phyloP scores from a whole-genome alignment of 2,329 filamentous ascomycete species.

The Pseudocercospora cruenta region DNA sequence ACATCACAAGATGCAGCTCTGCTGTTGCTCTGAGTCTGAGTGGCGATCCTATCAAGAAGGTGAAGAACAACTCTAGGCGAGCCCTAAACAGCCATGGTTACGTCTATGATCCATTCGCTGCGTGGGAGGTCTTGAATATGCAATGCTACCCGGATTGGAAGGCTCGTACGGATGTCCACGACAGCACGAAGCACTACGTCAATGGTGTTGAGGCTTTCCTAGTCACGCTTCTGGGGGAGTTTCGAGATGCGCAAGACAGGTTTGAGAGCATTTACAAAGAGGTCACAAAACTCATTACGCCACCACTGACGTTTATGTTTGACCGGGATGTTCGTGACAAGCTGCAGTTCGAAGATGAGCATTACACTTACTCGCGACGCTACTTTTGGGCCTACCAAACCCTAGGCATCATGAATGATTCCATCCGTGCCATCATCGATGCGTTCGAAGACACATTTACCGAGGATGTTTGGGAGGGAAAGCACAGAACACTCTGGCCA shows the following conservation, averaged over 20 bases:
- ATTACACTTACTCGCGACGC: slow-evolving; percentile 64
- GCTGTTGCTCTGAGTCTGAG: slow-evolving; percentile 62
- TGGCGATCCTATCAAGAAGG: slow-evolving; percentile 55
- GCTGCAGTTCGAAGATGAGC: slow-evolving; percentile 63
- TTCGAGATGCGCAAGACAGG: slow-evolving; percentile 62
- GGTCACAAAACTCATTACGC: slow-evolving; percentile 63
- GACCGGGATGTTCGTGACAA: slow-evolving; percentile 59
- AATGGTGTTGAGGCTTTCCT: slow-evolving; percentile 67
- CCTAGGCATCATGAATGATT: slow-evolving; percentile 62
- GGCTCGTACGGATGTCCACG: slow-evolving; percentile 59
- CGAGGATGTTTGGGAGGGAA: slow-evolving; percentile 62
- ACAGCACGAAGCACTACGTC: slow-evolving; percentile 59
- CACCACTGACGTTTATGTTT: slow-evolving; percentile 64
- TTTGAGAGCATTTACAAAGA: slow-evolving; percentile 61
- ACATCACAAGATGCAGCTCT: slow-evolving; percentile 63
- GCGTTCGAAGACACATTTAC: slow-evolving; percentile 62
- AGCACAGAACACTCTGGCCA: slow-evolving; percentile 60
- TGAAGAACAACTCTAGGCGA: slow-evolving; percentile 55
- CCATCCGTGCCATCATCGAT: slow-evolving; percentile 61
- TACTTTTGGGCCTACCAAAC: slow-evolving; percentile 68
- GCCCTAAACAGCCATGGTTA: slow-evolving; percentile 55
- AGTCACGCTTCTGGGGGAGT: slow-evolving; percentile 61
- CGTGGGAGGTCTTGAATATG: slow-evolving; percentile 63
- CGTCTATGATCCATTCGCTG: slow-evolving; percentile 62
- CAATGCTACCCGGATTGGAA: slow-evolving; percentile 65